Conservation (phyloP, 495 filamentous ascomycete genomes). For the Talaromyces liani region DNA sequence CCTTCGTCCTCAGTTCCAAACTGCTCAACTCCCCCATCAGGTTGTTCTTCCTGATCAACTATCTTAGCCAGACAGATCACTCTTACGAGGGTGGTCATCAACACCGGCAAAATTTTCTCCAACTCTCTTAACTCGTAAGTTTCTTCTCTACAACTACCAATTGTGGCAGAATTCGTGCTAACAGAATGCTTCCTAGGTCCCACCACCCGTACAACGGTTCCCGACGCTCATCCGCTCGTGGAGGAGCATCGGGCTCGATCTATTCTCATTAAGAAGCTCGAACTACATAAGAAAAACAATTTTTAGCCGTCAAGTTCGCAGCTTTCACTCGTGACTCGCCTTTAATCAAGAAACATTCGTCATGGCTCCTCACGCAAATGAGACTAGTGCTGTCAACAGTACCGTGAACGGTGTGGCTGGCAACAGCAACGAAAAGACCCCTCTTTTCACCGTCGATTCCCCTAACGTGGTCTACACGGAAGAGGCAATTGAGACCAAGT, state of each 20-base stretch:
- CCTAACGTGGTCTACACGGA: slow-evolving; percentile 90
- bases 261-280: slow-evolving; percentile 46
- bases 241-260: slow-evolving; percentile 76
- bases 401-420: slow-evolving; percentile 63
- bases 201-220: slow-evolving; percentile 94
- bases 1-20: slow-evolving; percentile 1
- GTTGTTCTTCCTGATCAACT: slow-evolving; percentile 9
- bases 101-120: slow-evolving; percentile 44
- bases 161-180: slow-evolving; percentile 9
- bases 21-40: not conserved
- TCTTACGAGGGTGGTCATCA: slow-evolving; percentile 36
- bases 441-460: slow-evolving; percentile 80
- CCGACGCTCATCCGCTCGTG: slow-evolving; percentile 83
- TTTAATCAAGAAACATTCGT: slow-evolving; percentile 8
- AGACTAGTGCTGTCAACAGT: slow-evolving; percentile 49
- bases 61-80: slow-evolving; percentile 24
- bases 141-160: not conserved
- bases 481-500: slow-evolving; percentile 82
- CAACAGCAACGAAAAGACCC: slow-evolving; percentile 27
- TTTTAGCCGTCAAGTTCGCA: not conserved
- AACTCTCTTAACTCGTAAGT: slow-evolving; percentile 45
- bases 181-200: slow-evolving; percentile 45
- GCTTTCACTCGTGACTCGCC: not conserved
- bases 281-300: slow-evolving; percentile 20
- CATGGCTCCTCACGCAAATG: slow-evolving; percentile 95